Percentiles rank a stretch among this genome's conserved stretches.
phyloP scores from a whole-genome alignment of 2,329 filamentous ascomycete genomes.

The Immersiporthe knoxdaviesiana region DNA sequence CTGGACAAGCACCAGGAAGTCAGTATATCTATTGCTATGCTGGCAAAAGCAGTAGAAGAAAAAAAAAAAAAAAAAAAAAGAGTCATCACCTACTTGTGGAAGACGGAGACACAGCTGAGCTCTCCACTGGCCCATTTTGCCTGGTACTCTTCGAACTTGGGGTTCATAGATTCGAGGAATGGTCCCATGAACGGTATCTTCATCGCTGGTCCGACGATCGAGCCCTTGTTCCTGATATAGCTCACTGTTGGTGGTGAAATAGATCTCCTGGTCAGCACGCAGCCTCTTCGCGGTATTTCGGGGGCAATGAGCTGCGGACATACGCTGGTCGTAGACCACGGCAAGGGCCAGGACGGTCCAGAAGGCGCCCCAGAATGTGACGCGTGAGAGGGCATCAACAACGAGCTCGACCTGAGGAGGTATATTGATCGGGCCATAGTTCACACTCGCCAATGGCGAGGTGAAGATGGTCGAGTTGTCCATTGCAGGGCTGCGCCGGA shows the following conservation, averaged over 20 bases:
- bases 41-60: not conserved
- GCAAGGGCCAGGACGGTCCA: constrained; percentile 72
- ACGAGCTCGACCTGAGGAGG: constrained; percentile 59
- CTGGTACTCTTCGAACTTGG: constrained; percentile 88
- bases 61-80: not conserved
- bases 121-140: constrained; percentile 90
- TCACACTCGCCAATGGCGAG: constrained; percentile 69
- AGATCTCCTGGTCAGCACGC: constrained; percentile 19
- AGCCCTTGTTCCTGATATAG: constrained; percentile 75
- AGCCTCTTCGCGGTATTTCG: not conserved
- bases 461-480: constrained; percentile 67
- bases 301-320: constrained; percentile 41
- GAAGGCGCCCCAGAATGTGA: constrained; percentile 64
- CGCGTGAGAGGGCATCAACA: constrained; percentile 59
- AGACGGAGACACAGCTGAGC: constrained; percentile 95
- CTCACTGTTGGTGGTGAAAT: constrained; percentile 59
- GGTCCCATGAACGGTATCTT: constrained; percentile 93
- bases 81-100: constrained; percentile 81
- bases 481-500: constrained; percentile 42
- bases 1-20: constrained; percentile 49
- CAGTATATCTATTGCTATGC: constrained; percentile 16
- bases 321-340: constrained; percentile 89
- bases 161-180: constrained; percentile 88
- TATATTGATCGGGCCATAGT: constrained; percentile 51
- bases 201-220: constrained; percentile 73